Conservation (phyloP, 2,329 filamentous ascomycete species). For the Colletotrichum tofieldiae region DNA sequence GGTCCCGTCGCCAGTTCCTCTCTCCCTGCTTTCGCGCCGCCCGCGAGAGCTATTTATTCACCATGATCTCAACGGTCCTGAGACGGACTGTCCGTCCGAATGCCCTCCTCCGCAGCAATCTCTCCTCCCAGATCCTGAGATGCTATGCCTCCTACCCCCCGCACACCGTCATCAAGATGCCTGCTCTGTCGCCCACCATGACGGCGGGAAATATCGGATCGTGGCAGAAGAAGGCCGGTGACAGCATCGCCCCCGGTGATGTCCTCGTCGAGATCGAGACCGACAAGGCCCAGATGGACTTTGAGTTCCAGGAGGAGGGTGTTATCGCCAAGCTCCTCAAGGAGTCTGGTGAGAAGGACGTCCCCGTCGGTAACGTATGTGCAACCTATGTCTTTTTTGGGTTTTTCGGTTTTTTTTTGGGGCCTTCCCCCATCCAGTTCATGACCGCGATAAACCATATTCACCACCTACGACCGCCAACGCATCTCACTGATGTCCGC, state of each 20-base stretch:
- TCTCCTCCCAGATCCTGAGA: conserved; percentile 71
- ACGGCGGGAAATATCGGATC: conserved; percentile 94
- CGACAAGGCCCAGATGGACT: conserved; percentile 99
- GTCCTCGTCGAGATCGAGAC: conserved; percentile 99
- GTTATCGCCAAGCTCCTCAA: conserved; percentile 94
- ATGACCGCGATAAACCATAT: conserved; percentile 7
- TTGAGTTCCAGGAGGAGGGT: conserved; percentile 99
- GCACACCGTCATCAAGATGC: conserved; percentile 97
- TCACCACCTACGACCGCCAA: background rate
- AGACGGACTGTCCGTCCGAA: conserved; percentile 74
- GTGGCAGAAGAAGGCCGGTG: conserved; percentile 98
- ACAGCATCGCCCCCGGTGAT: conserved; percentile 89
- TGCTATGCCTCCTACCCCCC: conserved; percentile 89
- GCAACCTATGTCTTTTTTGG: conserved; percentile 1
- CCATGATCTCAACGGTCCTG: conserved; percentile 76
- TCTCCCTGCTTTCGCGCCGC: conserved; percentile 37
- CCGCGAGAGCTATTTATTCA: conserved; percentile 47
- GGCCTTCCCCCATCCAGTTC: conserved; percentile 27
- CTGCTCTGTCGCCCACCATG: conserved; percentile 98
- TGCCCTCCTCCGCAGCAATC: conserved; percentile 66
- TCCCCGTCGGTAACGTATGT: conserved; percentile 94
- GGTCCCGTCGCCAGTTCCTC: background rate
- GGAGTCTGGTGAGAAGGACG: conserved; percentile 93
- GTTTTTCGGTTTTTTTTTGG: conserved; percentile 10
- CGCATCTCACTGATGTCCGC: conserved; percentile 18